Evolutionary conservation across 768 basidiomycete species (phyloP).

Genomic region (Paxillus ammoniavirescens): DNA sequence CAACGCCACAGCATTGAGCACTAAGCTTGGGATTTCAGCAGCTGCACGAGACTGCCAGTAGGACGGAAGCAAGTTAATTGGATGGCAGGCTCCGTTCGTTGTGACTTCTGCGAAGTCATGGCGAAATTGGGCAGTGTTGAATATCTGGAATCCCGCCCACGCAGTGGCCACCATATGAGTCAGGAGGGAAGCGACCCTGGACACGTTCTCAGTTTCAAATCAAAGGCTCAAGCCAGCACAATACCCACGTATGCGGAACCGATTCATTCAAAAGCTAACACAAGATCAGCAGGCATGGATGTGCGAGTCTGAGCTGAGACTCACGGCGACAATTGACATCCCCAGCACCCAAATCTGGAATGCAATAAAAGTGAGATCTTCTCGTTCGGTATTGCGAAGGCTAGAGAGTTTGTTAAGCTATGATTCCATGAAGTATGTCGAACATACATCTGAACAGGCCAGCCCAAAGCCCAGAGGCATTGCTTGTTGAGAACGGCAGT

Average conservation of each 20-base stretch:
- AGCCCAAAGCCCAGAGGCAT: constrained; percentile 65
- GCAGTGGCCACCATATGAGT: constrained; percentile 72
- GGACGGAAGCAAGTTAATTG: constrained; percentile 49
- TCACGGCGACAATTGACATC: constrained; percentile 66
- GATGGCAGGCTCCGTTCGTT: constrained; percentile 62
- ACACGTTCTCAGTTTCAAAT: not conserved
- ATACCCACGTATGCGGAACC: constrained; percentile 63
- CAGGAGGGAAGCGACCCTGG: constrained; percentile 59
- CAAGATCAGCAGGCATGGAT: not conserved
- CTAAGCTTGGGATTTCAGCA: constrained; percentile 66
- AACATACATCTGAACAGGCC: constrained; percentile 66
- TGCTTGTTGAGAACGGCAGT: constrained; percentile 38
- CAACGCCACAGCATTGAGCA: constrained; percentile 59
- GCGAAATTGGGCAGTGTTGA: constrained; percentile 57
- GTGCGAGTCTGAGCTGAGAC: constrained; percentile 22
- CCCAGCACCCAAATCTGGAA: constrained; percentile 83
- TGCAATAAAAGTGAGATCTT: constrained; percentile 73
- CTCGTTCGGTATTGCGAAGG: constrained; percentile 69
- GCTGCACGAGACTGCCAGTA: constrained; percentile 63
- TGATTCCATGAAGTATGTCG: not conserved
- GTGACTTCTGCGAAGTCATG: constrained; percentile 53
- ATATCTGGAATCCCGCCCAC: constrained; percentile 72
- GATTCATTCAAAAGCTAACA: constrained; percentile 61
- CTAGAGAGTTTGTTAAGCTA: constrained; percentile 33
- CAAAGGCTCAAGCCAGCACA: not conserved